These are phyloP conservation scores for Sonneratia alba DNA, from an alignment of 345 rosid species.

Conservation along the genomic window DNA sequence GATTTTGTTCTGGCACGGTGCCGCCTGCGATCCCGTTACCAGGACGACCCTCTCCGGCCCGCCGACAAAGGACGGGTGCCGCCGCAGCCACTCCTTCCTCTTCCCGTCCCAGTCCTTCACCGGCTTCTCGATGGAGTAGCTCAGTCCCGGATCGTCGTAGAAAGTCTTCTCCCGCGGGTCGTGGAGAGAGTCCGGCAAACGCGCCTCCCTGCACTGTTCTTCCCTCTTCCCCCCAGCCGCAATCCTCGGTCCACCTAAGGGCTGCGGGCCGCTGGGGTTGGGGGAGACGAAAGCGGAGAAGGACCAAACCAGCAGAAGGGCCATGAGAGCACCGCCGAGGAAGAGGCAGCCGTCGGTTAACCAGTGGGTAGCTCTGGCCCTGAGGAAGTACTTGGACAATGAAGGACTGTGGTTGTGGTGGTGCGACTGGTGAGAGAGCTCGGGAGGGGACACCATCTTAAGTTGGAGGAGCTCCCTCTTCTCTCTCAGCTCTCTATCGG, in stretches of 20 bases:
- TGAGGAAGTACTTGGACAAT: constrained; percentile 30
- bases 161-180: constrained; percentile 57
- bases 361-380: constrained; percentile 25
- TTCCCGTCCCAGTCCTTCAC: constrained; percentile 74
- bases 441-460: constrained; percentile 26
- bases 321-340: constrained; percentile 55
- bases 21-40: constrained; percentile 79
- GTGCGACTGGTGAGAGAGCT: constrained; percentile 2
- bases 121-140: constrained; percentile 49
- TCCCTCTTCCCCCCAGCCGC: background rate
- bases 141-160: constrained; percentile 67
- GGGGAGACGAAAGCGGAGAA: constrained; percentile 43
- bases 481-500: background rate
- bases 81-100: constrained; percentile 53
- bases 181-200: constrained; percentile 21
- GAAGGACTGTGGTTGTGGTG: constrained; percentile 15
- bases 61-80: constrained; percentile 48
- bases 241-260: background rate
- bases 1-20: constrained; percentile 72
- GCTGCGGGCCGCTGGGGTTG: background rate
- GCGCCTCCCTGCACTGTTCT: background rate
- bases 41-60: constrained; percentile 50
- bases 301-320: constrained; percentile 56
- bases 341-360: constrained; percentile 42
- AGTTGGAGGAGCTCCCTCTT: background rate